These are phyloP conservation scores for Skeletonema grethae DNA, from an alignment of 108 stramenopile species.

Conservation along the genomic window DNA sequence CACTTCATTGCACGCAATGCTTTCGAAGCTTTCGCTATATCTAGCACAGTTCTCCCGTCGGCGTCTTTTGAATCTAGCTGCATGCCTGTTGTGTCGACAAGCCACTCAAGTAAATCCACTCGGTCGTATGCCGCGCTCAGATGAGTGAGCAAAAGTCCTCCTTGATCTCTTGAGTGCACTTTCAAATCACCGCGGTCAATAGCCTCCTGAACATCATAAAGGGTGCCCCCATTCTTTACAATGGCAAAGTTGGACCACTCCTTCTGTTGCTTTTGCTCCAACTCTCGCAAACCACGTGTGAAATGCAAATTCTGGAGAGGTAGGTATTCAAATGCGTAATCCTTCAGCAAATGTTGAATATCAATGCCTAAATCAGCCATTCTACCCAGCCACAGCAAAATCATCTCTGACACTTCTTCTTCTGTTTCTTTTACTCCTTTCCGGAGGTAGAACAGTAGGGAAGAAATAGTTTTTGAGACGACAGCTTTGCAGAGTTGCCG, in stretches of 20 bases:
- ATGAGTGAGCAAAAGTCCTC: constrained; percentile 10
- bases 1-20: background rate
- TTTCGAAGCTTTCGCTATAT: constrained; percentile 11
- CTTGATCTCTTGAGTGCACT: background rate
- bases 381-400: background rate
- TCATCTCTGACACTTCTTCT: too few relatives aligned
- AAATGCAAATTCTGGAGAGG: background rate
- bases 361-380: background rate
- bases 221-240: background rate
- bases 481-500: too few relatives aligned
- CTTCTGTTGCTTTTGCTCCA: background rate
- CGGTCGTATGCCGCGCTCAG: constrained; percentile 12
- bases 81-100: background rate
- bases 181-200: background rate
- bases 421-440: too few relatives aligned
- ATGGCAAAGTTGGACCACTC: constrained; percentile 15
- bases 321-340: background rate
- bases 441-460: too few relatives aligned
- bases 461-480: too few relatives aligned
- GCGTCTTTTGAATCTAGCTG: background rate
- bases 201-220: background rate
- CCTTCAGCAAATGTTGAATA: background rate
- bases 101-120: constrained; percentile 16
- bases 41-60: background rate
- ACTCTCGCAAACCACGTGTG: background rate